A percentile compares a stretch with the other conserved stretches of the same genome.
Conservation (phyloP, 345 rosid species). For the Gynandropsis gynandra region DNA sequence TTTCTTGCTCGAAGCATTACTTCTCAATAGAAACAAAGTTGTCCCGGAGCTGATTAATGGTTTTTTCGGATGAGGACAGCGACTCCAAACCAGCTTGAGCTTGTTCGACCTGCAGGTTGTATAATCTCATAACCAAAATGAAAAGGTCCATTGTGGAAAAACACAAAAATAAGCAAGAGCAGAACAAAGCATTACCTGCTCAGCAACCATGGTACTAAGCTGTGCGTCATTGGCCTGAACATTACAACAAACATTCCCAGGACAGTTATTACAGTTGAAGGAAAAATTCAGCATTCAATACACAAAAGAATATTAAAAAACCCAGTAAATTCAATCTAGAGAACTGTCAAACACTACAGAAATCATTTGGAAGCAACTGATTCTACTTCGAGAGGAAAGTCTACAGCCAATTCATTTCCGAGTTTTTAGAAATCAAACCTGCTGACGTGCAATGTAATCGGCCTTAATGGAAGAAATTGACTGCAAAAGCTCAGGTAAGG, state of each 20-base stretch:
- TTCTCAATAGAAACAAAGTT: constrained; percentile 78
- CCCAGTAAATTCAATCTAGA: constrained; percentile 11
- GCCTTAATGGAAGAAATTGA: constrained; percentile 78
- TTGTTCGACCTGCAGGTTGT: constrained; percentile 66
- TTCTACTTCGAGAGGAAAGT: not conserved
- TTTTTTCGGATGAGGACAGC: constrained; percentile 63
- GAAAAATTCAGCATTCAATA: not conserved
- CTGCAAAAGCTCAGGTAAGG: constrained; percentile 80
- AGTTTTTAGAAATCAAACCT: constrained; percentile 35
- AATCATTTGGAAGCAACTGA: constrained; percentile 2
- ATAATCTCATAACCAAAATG: not conserved
- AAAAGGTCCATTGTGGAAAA: not conserved
- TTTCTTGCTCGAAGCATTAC: constrained; percentile 31
- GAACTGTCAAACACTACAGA: no score
- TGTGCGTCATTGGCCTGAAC: constrained; percentile 93
- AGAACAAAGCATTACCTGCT: constrained; percentile 46
- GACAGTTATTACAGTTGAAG: not conserved
- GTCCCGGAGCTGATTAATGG: constrained; percentile 60
- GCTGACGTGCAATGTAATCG: constrained; percentile 95
- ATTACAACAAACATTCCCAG: constrained; percentile 7
- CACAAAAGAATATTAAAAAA: constrained; percentile 3
- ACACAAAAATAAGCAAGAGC: not conserved
- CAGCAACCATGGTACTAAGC: constrained; percentile 99
- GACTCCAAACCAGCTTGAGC: constrained; percentile 80
- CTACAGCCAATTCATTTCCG: constrained; percentile 10